Conservation (phyloP, 495 filamentous ascomycete genomes). For the Bombardia bombarda region DNA sequence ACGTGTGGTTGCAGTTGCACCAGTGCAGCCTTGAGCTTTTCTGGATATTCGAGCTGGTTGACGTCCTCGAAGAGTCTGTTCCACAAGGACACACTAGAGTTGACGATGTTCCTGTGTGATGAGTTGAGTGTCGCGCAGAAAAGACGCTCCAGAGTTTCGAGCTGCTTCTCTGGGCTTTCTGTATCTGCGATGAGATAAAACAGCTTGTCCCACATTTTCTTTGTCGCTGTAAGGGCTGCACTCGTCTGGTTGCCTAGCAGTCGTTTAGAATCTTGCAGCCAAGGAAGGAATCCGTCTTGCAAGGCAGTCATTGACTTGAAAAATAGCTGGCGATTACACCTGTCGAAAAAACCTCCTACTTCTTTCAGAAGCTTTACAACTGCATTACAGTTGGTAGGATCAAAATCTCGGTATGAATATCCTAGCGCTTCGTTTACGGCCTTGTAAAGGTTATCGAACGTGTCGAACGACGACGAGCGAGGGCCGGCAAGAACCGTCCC, state of each 20-base stretch:
- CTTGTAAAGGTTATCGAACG: conserved; percentile 54
- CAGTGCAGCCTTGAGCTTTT: conserved; percentile 31
- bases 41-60: conserved; percentile 32
- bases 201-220: conserved; percentile 34
- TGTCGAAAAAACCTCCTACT: conserved; percentile 25
- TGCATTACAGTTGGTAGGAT: conserved; percentile 15
- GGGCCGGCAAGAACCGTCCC: conserved; percentile 37
- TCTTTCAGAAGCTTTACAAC: conserved; percentile 24
- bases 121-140: conserved; percentile 42
- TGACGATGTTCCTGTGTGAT: conserved; percentile 35
- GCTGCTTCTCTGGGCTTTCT: conserved; percentile 24
- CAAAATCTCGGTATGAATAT: conserved; percentile 32
- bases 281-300: conserved; percentile 52
- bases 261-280: conserved; percentile 49
- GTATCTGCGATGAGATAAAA: conserved; percentile 20
- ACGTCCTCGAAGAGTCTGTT: conserved; percentile 31
- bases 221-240: conserved; percentile 20
- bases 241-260: conserved; percentile 25
- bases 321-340: conserved; percentile 29
- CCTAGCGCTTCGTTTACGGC: conserved; percentile 38
- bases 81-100: conserved; percentile 33
- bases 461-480: conserved; percentile 43
- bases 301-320: conserved; percentile 37
- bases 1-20: conserved; percentile 29
- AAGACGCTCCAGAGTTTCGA: conserved; percentile 30